Base-by-base conservation (phyloP, 768 basidiomycete genomes). In the Lentinula sp. region DNA sequence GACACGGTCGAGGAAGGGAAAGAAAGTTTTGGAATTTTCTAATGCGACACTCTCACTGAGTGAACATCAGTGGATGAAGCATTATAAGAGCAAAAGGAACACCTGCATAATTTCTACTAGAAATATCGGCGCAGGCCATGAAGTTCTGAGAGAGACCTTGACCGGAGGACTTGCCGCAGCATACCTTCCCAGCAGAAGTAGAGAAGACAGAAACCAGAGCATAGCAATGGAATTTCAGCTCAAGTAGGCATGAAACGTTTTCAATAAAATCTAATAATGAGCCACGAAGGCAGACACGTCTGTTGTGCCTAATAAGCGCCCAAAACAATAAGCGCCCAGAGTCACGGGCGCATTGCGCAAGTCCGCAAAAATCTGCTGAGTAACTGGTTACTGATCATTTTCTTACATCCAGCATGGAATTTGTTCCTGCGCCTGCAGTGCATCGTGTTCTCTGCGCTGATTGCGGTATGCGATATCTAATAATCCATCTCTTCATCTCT, bases 401-500 rank as follows among this genome's bases (percentile, higher is more conserved):
- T 21, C 34, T 9, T 35, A 23, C 48, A 7, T 8, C 23, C 50
- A 65, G 50, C 46, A 95, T 95, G 92, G 91, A 95, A 68, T 93
- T 91, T 69, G 76, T 84, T 16, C 85, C 90, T 34, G 79, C 81
- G 21, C 86, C 90, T 31, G 82, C 91, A 0, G 80, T 93, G 2
- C 91, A 89, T 71, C 84, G 91, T 31, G 90, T 94, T 8, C 83
- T 94, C 9, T 95, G 93, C 65, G 93, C 93, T 4, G 93, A 94
- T 74, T 95, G 93, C 68, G 93, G 93, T 85, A 70, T 63, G 82
- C 65, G 3, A 9, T 46, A 56, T 15, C 15, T 34, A 32, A 10
- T 42, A 48, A 58, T 42, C 40, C 43, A 15, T 7, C 42, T 43
- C 13, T 21, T 11, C 43, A 45, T 50, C 46, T 34, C 59, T 37